These are phyloP conservation scores for Posidonia oceanica DNA, from an alignment of 116 monocot species.

Conservation along the genomic window DNA sequence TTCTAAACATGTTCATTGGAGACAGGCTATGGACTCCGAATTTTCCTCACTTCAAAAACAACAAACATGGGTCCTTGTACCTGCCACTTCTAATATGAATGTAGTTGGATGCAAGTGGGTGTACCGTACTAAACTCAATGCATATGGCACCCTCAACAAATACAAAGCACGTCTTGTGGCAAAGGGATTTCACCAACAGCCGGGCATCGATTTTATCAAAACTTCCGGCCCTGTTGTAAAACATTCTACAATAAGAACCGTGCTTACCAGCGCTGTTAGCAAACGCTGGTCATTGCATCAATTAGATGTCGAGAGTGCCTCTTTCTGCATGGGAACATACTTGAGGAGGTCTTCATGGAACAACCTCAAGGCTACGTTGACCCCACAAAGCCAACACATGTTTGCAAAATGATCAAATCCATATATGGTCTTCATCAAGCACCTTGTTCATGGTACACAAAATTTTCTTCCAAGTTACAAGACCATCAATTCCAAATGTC, in stretches of 20 bases:
- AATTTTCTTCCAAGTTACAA: background rate
- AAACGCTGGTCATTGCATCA: background rate
- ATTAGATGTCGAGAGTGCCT: constrained; percentile 1
- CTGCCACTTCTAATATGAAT: background rate
- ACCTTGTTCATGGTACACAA: background rate
- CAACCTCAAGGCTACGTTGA: too few relatives aligned
- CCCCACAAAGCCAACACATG: too few relatives aligned
- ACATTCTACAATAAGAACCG: background rate
- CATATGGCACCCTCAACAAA: background rate
- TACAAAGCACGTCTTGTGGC: background rate
- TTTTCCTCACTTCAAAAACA: background rate
- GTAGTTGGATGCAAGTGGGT: constrained; percentile 16
- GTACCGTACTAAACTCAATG: background rate
- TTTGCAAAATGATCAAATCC: background rate
- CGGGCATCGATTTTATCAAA: background rate
- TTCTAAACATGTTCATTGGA: background rate
- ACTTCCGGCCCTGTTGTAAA: background rate
- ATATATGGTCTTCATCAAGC: background rate
- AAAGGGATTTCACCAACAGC: background rate
- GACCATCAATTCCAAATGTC: background rate
- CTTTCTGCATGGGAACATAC: background rate
- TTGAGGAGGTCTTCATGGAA: background rate
- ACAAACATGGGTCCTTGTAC: constrained; percentile 8
- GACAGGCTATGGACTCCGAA: background rate
- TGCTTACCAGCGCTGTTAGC: background rate